These are phyloP conservation scores for Verbena officinalis DNA, from an alignment of 257 asterid genomes.

Conservation along the genomic window DNA sequence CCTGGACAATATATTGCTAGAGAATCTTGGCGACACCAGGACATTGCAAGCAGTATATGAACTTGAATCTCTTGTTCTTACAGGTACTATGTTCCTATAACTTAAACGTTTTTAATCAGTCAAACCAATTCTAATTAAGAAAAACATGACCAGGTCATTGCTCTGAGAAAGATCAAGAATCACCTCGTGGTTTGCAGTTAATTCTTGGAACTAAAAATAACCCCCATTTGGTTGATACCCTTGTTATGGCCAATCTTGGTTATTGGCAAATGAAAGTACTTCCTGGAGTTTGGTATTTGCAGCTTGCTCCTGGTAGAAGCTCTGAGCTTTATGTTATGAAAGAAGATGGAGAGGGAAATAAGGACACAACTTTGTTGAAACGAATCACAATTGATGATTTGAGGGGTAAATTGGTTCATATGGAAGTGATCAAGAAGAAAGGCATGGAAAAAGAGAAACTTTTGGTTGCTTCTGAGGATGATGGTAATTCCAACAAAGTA, in stretches of 20 bases:
- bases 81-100: slow-evolving; percentile 55
- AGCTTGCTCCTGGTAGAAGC: slow-evolving; percentile 97
- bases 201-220: slow-evolving; percentile 86
- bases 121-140: slow-evolving; percentile 26
- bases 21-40: slow-evolving; percentile 87
- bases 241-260: slow-evolving; percentile 99
- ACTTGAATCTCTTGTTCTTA: slow-evolving; percentile 96
- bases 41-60: slow-evolving; percentile 95
- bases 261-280: slow-evolving; percentile 99
- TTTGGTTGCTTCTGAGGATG: slow-evolving; percentile 70
- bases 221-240: slow-evolving; percentile 95
- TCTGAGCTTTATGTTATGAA: slow-evolving; percentile 86
- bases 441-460: slow-evolving; percentile 89
- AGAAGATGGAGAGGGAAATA: slow-evolving; percentile 66
- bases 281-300: slow-evolving; percentile 98
- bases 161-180: slow-evolving; percentile 96
- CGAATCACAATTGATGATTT: slow-evolving; percentile 80
- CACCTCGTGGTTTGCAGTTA: slow-evolving; percentile 96
- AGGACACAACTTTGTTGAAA: slow-evolving; percentile 56
- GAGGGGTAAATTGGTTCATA: slow-evolving; percentile 82
- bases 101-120: slow-evolving; percentile 24
- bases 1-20: slow-evolving; percentile 94
- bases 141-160: slow-evolving; percentile 78
- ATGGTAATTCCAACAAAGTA: slow-evolving; percentile 45
- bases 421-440: slow-evolving; percentile 89